These are phyloP conservation scores for Xerophyta viscosa DNA, from an alignment of 106 monocot species.

Conservation along the genomic window DNA sequence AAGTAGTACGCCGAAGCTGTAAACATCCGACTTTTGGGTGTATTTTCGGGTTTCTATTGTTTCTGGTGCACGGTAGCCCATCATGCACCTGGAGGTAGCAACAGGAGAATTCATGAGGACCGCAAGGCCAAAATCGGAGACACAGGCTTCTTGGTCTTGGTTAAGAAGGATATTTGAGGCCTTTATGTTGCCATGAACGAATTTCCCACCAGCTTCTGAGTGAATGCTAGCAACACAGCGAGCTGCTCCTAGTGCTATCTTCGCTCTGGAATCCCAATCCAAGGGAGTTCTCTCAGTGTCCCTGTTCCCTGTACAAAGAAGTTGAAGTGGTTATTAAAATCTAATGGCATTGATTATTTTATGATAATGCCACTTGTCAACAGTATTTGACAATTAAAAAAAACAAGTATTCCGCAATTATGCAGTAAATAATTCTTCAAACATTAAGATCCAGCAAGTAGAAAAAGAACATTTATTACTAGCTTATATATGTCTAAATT, in stretches of 20 bases:
- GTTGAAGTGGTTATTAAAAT: too few relatives aligned
- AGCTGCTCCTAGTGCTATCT: constrained; percentile 52
- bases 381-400: too few relatives aligned
- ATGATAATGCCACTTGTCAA: too few relatives aligned
- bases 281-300: constrained; percentile 37
- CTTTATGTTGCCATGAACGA: constrained; percentile 91
- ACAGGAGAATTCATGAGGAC: constrained; percentile 38
- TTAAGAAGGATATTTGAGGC: constrained; percentile 77
- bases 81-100: constrained; percentile 19
- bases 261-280: constrained; percentile 69
- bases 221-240: constrained; percentile 63
- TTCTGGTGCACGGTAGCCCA: constrained; percentile 82
- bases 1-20: constrained; percentile 86
- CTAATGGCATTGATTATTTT: too few relatives aligned
- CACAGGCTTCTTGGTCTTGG: constrained; percentile 28
- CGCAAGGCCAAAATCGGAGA: constrained; percentile 68
- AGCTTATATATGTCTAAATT: too few relatives aligned
- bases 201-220: constrained; percentile 33
- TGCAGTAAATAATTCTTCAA: too few relatives aligned
- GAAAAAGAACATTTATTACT: too few relatives aligned
- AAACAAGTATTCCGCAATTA: too few relatives aligned
- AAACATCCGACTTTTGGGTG: constrained; percentile 73
- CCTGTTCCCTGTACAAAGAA: constrained; percentile 36
- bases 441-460: too few relatives aligned
- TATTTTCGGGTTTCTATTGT: constrained; percentile 39